Base-by-base conservation (phyloP, 306 rosid genomes). In the Corylus americana region DNA sequence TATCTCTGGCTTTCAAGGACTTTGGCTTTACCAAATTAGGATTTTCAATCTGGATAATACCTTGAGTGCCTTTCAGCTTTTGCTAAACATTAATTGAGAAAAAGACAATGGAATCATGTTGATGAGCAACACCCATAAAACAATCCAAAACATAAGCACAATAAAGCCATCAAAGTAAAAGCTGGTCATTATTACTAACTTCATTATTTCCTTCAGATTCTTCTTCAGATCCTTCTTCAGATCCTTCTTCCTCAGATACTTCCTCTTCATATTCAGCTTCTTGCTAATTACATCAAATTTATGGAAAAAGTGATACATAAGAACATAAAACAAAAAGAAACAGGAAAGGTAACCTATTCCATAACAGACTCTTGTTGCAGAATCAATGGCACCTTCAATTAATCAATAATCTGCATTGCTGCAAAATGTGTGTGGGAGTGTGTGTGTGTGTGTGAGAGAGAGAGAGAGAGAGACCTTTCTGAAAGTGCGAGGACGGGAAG, bases 31-130 rank as follows among this genome's bases (percentile, higher is more conserved):
- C 97, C 88, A 94, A 86, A 86, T 94, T 94, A 31, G 97, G 97
- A 85, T 94, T 94, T 86, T 92, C 98, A 81, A 94, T 91, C 87
- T 92, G 93, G 81, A 94, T 91, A 31, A 94, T 58, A 79, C 97
- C 97, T 83, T 92, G 88, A 63, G 91, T 88, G 49, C 97, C 97
- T 85, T 94, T 94, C 75, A 80, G 85, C 85, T 92, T 92, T 92
- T 92, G 91, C 82, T 55, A 42, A 49, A 80, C 42, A 81, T 81
- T 73, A 85, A 71, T 74, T 35, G 44, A 61, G 45, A 76, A 66
- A 45, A 77, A 50, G 35, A 77, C 62, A 77, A 42, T 74, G 12
- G 76, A 51, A 16, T 73, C 51, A 66, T 74, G n/a, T 11, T 35
- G 42, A 77, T 45, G 13, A 70, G 25, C 9, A 25, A 77, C 39